Percentiles rank a stretch among this genome's conserved stretches.
Evolutionary conservation across 2,329 filamentous ascomycete species (phyloP).

Genomic region (Ophiostoma novo-ulmi): DNA sequence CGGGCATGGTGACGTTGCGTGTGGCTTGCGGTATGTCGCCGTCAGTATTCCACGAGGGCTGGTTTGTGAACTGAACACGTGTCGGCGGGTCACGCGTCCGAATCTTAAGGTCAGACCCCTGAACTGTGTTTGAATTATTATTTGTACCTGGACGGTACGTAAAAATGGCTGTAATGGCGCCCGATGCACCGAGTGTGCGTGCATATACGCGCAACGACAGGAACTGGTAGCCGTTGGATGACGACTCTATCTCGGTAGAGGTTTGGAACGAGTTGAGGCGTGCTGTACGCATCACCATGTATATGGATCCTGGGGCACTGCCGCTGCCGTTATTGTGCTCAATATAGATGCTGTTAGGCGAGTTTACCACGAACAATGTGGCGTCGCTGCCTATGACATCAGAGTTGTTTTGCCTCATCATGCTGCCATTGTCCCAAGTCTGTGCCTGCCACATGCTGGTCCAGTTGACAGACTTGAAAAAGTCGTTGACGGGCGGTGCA

Average conservation of each 20-base stretch:
- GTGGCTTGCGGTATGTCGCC: constrained; percentile 42
- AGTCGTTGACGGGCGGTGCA: neutral
- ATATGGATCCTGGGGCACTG: neutral
- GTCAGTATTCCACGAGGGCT: constrained; percentile 42
- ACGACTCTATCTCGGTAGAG: neutral
- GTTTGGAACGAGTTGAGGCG: neutral
- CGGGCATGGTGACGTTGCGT: constrained; percentile 37
- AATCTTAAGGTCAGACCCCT: neutral
- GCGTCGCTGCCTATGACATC: neutral
- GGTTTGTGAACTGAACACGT: constrained; percentile 47
- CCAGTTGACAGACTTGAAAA: neutral
- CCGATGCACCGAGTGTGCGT: neutral
- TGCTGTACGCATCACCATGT: neutral
- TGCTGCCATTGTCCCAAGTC: neutral
- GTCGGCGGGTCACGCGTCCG: constrained; percentile 31
- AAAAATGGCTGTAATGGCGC: neutral
- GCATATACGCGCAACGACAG: neutral
- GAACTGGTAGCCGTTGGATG: neutral
- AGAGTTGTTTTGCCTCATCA: neutral
- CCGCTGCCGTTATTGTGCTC: neutral
- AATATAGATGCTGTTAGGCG: neutral
- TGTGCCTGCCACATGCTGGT: neutral
- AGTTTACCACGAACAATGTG: neutral
- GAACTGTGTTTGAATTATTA: neutral
- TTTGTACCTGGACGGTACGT: neutral